Evolutionary conservation across 306 rosid species (phyloP).

Genomic region (Castanea sativa): DNA sequence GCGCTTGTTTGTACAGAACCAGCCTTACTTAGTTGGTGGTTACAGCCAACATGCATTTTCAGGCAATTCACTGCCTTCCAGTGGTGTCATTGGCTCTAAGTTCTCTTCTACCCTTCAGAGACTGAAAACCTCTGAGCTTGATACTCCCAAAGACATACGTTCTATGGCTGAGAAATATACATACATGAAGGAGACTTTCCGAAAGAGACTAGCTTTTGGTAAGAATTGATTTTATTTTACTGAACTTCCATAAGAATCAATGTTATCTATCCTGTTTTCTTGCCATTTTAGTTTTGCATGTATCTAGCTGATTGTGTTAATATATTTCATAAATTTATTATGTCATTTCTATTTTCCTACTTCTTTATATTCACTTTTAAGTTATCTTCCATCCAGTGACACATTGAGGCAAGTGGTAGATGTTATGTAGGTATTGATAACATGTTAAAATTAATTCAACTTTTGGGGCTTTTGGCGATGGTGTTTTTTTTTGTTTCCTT

Average conservation of each 20-base stretch:
- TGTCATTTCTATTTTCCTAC: neutral
- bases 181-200: slow-evolving; percentile 85
- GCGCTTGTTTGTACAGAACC: slow-evolving; percentile 93
- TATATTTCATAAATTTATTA: neutral
- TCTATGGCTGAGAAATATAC: slow-evolving; percentile 82
- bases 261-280: neutral
- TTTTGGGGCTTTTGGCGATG: neutral
- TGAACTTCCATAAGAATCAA: neutral
- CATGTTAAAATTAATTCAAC: neutral
- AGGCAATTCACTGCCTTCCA: slow-evolving; percentile 52
- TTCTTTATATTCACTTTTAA: neutral
- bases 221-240: slow-evolving; percentile 21
- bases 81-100: slow-evolving; percentile 70
- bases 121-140: slow-evolving; percentile 60
- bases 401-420: neutral
- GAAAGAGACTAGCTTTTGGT: slow-evolving; percentile 90
- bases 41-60: slow-evolving; percentile 72
- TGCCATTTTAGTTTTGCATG: neutral
- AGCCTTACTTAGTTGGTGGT: slow-evolving; percentile 83
- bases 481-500: too few species aligned
- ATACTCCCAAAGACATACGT: slow-evolving; percentile 66
- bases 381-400: neutral
- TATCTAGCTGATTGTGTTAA: neutral
- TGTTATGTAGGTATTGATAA: neutral
- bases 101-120: slow-evolving; percentile 64